Percentiles rank a stretch among this genome's conserved stretches.
Evolutionary conservation across 192 early-diverging fungal species (phyloP).

Genomic region (Gaertneriomyces semiglobifer): DNA sequence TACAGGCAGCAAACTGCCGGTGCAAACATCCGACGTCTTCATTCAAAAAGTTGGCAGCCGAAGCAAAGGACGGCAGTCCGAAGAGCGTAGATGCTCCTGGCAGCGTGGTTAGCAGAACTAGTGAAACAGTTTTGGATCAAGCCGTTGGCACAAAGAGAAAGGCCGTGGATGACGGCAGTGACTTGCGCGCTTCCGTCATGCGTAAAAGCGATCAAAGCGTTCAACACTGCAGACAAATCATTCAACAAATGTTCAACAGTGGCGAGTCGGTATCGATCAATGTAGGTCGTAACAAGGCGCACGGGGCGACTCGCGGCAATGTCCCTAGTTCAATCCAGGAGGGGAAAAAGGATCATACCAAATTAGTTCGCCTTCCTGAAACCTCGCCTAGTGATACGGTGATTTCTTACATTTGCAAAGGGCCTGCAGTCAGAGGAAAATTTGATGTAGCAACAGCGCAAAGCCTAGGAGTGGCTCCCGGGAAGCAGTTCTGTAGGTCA

Average conservation of each 20-base stretch:
- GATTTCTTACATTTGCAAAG: conserved; percentile 72
- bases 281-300: background rate
- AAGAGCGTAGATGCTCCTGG: background rate
- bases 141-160: conserved; percentile 7
- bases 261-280: conserved; percentile 14
- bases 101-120: background rate
- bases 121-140: background rate
- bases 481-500: conserved; percentile 56
- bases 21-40: background rate
- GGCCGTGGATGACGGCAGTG: background rate
- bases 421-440: conserved; percentile 68
- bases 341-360: conserved; percentile 12
- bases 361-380: conserved; percentile 13
- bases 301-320: too few relatives aligned
- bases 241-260: conserved; percentile 28
- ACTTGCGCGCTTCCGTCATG: background rate
- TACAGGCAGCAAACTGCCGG: background rate
- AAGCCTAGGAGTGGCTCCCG: conserved; percentile 66
- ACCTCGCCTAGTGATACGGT: conserved; percentile 9
- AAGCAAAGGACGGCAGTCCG: background rate
- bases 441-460: conserved; percentile 68
- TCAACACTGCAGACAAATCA: conserved; percentile 16
- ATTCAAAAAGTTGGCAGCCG: background rate
- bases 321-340: background rate
- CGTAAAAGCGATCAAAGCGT: background rate